phyloP scores from a whole-genome alignment of 2,329 filamentous ascomycete genomes.

The Aspergillus pseudoterreus region DNA sequence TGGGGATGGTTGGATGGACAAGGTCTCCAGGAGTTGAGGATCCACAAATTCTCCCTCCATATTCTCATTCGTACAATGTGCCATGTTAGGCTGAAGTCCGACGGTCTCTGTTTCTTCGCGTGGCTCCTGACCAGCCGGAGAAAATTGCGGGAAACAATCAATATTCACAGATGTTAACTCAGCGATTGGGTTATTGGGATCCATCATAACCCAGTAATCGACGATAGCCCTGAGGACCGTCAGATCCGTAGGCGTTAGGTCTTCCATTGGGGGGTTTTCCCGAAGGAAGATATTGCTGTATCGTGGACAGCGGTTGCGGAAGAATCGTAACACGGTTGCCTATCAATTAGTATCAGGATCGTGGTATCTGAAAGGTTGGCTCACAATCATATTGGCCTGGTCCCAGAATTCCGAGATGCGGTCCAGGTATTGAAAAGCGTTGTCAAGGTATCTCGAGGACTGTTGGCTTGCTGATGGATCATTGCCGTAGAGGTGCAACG shows the following conservation, averaged over 20 bases:
- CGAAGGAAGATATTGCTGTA: conserved; percentile 16
- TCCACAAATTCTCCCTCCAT: too few species aligned
- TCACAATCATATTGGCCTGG: conserved; percentile 18
- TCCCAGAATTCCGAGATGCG: conserved; percentile 18
- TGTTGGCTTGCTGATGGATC: conserved; percentile 5
- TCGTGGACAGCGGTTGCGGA: conserved; percentile 13
- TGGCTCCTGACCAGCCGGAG: neutral
- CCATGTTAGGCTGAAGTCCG: neutral
- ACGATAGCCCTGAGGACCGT: conserved; percentile 12
- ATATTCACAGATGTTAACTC: conserved; percentile 3
- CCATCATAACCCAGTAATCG: conserved; percentile 22
- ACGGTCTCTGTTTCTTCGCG: neutral
- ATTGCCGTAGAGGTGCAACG: conserved; percentile 12
- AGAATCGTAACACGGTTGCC: conserved; percentile 14
- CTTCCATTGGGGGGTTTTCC: conserved; percentile 9
- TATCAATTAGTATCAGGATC: neutral
- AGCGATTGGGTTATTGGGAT: conserved; percentile 16
- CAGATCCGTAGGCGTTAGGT: conserved; percentile 13
- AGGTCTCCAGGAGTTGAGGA: too few species aligned
- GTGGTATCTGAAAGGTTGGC: neutral
- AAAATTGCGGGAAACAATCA: conserved; percentile 2
- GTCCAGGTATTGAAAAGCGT: conserved; percentile 12
- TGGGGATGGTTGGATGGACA: too few species aligned
- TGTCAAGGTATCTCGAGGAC: conserved; percentile 13
- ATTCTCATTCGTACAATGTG: neutral